Evolutionary conservation across 805 yeast genomes (phyloP).

Genomic region (Sugiyamaella marilandica): DNA sequence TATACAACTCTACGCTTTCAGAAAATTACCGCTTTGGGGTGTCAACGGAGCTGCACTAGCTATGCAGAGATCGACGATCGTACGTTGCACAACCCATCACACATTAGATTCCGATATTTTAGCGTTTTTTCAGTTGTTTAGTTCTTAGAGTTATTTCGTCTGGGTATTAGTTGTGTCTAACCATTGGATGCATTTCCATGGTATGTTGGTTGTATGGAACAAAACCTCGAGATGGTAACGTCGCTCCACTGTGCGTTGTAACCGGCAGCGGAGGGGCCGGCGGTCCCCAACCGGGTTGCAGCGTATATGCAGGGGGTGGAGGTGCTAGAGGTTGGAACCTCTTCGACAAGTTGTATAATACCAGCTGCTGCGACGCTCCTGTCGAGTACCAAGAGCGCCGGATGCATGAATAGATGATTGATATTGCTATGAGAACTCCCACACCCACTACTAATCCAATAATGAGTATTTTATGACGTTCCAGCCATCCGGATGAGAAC

Average conservation of each 20-base stretch:
- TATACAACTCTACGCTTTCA: no score
- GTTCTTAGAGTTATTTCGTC: no score
- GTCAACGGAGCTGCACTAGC: no score
- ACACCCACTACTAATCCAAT: constrained; percentile 23
- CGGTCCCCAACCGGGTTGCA: background rate
- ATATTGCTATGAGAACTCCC: constrained; percentile 18
- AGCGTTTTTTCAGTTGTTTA: no score
- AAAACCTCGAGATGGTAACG: background rate
- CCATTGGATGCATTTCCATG: no score
- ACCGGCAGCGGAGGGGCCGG: background rate
- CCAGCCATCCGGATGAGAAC: constrained; percentile 22
- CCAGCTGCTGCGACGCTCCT: background rate
- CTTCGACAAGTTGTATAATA: background rate
- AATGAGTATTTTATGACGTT: constrained; percentile 20
- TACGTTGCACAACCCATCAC: no score
- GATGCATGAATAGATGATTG: constrained; percentile 1
- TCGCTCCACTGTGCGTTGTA: background rate
- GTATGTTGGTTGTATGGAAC: background rate
- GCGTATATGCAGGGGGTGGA: constrained; percentile 1
- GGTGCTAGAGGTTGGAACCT: constrained; percentile 1
- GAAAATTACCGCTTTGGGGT: no score
- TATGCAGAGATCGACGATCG: no score
- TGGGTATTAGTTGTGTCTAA: no score
- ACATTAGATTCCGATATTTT: no score
- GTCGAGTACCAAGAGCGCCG: background rate